Evolutionary conservation across 1,284 basidiomycete genomes (phyloP).

Genomic region (Marasmius fiardii): DNA sequence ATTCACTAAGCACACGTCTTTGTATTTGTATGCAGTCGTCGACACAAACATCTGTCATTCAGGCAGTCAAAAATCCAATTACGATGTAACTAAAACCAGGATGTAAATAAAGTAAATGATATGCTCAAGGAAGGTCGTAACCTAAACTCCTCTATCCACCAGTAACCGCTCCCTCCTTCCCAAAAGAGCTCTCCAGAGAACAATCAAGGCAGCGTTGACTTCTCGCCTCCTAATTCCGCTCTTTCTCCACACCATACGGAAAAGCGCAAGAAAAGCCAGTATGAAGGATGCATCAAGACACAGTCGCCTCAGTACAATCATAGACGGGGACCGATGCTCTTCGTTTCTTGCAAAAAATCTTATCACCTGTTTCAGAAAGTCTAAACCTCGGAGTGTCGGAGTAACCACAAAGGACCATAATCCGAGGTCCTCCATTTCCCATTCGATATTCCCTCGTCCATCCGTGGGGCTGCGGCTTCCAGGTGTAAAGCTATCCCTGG

Average conservation of each 20-base stretch:
- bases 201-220: conserved; percentile 56
- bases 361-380: conserved; percentile 42
- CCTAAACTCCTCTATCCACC: conserved; percentile 48
- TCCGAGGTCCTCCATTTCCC: conserved; percentile 74
- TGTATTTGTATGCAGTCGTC: background rate
- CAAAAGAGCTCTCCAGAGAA: conserved; percentile 69
- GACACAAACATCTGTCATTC: background rate
- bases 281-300: conserved; percentile 75
- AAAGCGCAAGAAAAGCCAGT: conserved; percentile 49
- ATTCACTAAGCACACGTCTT: too few species aligned
- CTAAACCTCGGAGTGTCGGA: conserved; percentile 51
- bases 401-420: conserved; percentile 74
- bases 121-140: background rate
- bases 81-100: too few species aligned
- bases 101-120: conserved; percentile 8
- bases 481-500: background rate
- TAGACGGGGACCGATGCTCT: conserved; percentile 52
- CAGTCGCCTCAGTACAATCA: conserved; percentile 64
- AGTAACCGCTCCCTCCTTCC: conserved; percentile 50
- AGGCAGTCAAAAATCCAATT: too few species aligned
- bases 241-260: conserved; percentile 60
- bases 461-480: conserved; percentile 40
- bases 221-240: conserved; percentile 67
- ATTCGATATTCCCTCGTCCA: conserved; percentile 34
- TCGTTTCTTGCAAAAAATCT: conserved; percentile 56